Base-by-base conservation (phyloP, 2,329 filamentous ascomycete species). In the Mariannaea elegans region DNA sequence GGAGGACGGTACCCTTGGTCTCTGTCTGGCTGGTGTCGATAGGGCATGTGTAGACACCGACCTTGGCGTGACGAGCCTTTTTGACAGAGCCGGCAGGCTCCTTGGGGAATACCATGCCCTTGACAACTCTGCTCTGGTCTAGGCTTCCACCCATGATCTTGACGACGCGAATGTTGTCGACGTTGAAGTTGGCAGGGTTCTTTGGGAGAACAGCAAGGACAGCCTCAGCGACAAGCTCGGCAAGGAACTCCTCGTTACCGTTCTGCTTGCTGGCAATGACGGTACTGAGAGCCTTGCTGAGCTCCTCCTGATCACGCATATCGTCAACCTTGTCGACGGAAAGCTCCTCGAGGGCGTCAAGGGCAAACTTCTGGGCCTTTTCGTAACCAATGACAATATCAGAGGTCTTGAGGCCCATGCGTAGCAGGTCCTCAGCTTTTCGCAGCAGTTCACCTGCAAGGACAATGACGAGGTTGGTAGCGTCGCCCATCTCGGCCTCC, bases 71-170 rank as follows among this genome's bases (percentile, higher is more conserved):
- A 70, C 80, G 84, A 29, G 90, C 94, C 83, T 96, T 97, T 85
- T 97, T 98, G 76, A 97, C 82, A 14, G 85, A 85, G 70, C 94
- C 94, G 74, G 97, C 90, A n/a, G 95, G 95, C 79, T 97, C 92
- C 75, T 96, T 91, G 72, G 93, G 90, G 76, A 99, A 98, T 51
- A 99, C 96, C 95, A 99, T 99, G 67, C 95, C 95, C 84, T 92
- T 96, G 61, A 99, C 90, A 13, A 99, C 94, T 67, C 88, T 89
- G 77, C 93, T 97, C 82, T 99, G 94, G 73, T 96, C 92, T 74
- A 99, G 82, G 76, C 91, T 93, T 66, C 95, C 94, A 71, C 95
- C 95, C 94, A 99, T 98, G 73, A 99, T 99, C 86, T 99, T 99
- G 71, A 99, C 96, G 59, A 99, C 96, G 61, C 95, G 92, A 72